Conservation (phyloP, 352 stramenopile genomes). For the Phytophthora lateralis region DNA sequence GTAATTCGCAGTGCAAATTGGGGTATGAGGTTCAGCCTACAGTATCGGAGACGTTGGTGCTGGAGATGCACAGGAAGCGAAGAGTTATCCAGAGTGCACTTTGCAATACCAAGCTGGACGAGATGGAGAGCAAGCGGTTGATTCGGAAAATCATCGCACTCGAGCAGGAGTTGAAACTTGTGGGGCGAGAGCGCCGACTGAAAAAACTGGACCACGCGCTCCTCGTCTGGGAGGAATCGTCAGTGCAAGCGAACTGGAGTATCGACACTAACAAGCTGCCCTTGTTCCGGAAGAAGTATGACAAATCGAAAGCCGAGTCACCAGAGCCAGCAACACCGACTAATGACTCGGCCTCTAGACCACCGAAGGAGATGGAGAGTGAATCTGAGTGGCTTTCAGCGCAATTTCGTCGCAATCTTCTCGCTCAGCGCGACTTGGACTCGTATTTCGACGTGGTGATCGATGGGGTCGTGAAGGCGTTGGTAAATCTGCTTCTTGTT, state of each 20-base stretch:
- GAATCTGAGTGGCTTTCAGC: constrained; percentile 13
- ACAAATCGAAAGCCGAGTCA: neutral
- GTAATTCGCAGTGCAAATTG: constrained; percentile 55
- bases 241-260: constrained; percentile 57
- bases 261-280: constrained; percentile 37
- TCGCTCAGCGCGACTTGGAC: constrained; percentile 48
- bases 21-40: constrained; percentile 52
- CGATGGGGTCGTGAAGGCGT: constrained; percentile 37
- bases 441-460: constrained; percentile 51
- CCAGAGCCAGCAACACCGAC: neutral
- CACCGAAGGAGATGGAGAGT: neutral
- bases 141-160: constrained; percentile 45
- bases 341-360: neutral
- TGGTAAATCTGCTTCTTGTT: constrained; percentile 52
- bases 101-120: constrained; percentile 53
- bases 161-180: constrained; percentile 45
- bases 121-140: constrained; percentile 53
- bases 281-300: constrained; percentile 23
- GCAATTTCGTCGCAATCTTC: constrained; percentile 21
- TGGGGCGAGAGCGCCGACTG: constrained; percentile 42
- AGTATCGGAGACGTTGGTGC: constrained; percentile 44
- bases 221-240: constrained; percentile 35
- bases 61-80: constrained; percentile 78
- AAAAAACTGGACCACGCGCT: constrained; percentile 44
- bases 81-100: constrained; percentile 62